A percentile compares a stretch with the other conserved stretches of the same genome.
Evolutionary conservation across 208 protist genomes (phyloP).

Genomic region (Crithidia expoeki): DNA sequence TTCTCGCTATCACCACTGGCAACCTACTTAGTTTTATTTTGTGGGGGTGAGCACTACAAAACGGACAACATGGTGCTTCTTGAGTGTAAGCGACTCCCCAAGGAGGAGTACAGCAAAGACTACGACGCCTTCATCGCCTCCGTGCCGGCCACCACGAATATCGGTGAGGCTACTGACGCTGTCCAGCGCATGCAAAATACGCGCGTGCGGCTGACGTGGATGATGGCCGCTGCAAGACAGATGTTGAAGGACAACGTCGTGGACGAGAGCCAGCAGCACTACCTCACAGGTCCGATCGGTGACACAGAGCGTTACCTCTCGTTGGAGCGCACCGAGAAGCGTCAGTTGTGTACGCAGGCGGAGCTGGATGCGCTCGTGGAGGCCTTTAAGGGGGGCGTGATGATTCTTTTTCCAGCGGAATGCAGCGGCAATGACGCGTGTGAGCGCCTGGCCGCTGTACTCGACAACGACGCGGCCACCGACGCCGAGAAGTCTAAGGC

Average conservation of each 20-base stretch:
- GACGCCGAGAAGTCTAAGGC: constrained; percentile 77
- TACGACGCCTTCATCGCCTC: constrained; percentile 82
- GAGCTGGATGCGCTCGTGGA: constrained; percentile 70
- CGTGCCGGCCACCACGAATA: constrained; percentile 58
- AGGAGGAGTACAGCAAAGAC: constrained; percentile 93
- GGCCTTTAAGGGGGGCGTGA: constrained; percentile 82
- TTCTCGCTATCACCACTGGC: too few relatives aligned
- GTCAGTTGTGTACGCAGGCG: constrained; percentile 59
- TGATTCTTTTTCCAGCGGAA: constrained; percentile 89
- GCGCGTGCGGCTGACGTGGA: constrained; percentile 86
- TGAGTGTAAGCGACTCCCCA: constrained; percentile 88
- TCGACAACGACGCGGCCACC: constrained; percentile 65
- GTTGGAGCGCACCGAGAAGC: constrained; percentile 67
- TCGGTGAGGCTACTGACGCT: constrained; percentile 76
- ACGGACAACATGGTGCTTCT: constrained; percentile 78
- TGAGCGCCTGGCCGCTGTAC: constrained; percentile 55
- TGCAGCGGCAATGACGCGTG: constrained; percentile 81
- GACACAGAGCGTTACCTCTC: constrained; percentile 84
- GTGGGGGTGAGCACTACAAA: not conserved
- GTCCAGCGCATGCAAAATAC: constrained; percentile 88
- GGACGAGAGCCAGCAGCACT: constrained; percentile 65
- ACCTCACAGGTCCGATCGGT: constrained; percentile 64
- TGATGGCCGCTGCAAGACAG: constrained; percentile 78
- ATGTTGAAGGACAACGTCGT: constrained; percentile 78
- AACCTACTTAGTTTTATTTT: not conserved